Evolutionary conservation across 768 basidiomycete genomes (phyloP).

Genomic region (Paxillus ammoniavirescens): DNA sequence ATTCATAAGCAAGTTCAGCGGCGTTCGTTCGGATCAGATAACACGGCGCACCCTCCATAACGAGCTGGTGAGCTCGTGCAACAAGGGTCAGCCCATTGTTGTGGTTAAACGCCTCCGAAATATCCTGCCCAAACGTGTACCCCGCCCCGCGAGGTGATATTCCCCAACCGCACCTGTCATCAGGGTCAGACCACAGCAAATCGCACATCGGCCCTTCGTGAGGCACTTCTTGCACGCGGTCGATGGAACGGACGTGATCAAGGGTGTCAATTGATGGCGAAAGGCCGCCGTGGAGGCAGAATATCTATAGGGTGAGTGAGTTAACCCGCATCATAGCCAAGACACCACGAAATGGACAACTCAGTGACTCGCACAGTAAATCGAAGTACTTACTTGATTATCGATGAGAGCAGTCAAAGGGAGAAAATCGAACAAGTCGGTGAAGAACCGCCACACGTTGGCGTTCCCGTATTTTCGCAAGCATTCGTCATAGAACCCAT

Average conservation of each 20-base stretch:
- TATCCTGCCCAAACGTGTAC: slow-evolving; percentile 99
- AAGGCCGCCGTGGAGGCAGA: slow-evolving; percentile 96
- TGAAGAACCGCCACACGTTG: slow-evolving; percentile 99
- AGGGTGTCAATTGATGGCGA: slow-evolving; percentile 99
- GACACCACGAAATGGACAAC: slow-evolving; percentile 1
- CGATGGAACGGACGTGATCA: slow-evolving; percentile 98
- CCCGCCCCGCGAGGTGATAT: slow-evolving; percentile 98
- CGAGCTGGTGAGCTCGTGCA: slow-evolving; percentile 90
- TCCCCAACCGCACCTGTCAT: slow-evolving; percentile 99
- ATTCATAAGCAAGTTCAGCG: slow-evolving; percentile 3
- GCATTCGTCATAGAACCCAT: slow-evolving; percentile 99
- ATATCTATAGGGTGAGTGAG: slow-evolving; percentile 63
- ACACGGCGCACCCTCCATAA: slow-evolving; percentile 83
- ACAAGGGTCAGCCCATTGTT: slow-evolving; percentile 97
- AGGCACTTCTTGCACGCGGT: slow-evolving; percentile 98
- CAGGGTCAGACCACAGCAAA: slow-evolving; percentile 98
- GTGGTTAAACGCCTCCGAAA: slow-evolving; percentile 98
- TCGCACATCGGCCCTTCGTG: slow-evolving; percentile 99
- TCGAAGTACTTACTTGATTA: slow-evolving; percentile 79
- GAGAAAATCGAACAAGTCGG: slow-evolving; percentile 97
- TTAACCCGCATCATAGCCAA: neutral
- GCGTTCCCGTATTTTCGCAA: slow-evolving; percentile 99
- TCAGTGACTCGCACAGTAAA: neutral
- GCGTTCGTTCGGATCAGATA: neutral
- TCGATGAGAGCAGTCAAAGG: slow-evolving; percentile 98